Evolutionary conservation across 208 protist species (phyloP).

Genomic region (Acanthamoeba triangularis): DNA sequence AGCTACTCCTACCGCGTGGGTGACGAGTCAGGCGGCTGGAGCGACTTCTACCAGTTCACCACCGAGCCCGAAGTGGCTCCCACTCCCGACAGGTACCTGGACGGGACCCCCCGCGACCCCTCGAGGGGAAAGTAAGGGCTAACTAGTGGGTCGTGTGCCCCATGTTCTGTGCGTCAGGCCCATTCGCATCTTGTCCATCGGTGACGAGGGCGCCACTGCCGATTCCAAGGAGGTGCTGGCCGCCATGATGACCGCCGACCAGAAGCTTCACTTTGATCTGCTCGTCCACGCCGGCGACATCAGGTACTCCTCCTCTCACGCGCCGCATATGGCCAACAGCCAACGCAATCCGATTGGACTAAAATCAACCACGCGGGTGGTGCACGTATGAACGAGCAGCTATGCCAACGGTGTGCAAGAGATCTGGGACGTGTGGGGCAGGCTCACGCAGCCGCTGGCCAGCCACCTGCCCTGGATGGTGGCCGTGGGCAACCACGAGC

Average conservation of each 20-base stretch:
- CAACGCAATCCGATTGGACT: too few relatives aligned
- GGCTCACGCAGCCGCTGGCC: slow-evolving; percentile 18
- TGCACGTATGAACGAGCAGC: background rate
- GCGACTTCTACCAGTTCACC: slow-evolving; percentile 25
- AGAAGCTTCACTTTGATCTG: slow-evolving; percentile 10
- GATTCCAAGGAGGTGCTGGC: slow-evolving; percentile 61
- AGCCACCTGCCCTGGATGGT: slow-evolving; percentile 47
- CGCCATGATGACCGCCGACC: slow-evolving; percentile 31
- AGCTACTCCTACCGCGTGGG: slow-evolving; percentile 3
- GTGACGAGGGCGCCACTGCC: slow-evolving; percentile 17
- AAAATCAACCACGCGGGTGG: too few relatives aligned
- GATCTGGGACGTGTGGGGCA: slow-evolving; percentile 41
- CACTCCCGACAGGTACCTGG: slow-evolving; percentile 3
- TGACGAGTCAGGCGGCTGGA: background rate
- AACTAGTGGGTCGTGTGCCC: too few relatives aligned
- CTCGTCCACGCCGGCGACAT: slow-evolving; percentile 41
- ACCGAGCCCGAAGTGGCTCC: background rate
- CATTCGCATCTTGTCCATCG: slow-evolving; percentile 3
- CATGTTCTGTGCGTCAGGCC: background rate
- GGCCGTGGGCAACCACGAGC: slow-evolving; percentile 55
- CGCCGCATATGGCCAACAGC: too few relatives aligned
- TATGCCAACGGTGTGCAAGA: slow-evolving; percentile 42
- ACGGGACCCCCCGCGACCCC: too few relatives aligned
- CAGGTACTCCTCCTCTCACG: background rate
- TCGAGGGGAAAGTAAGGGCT: too few relatives aligned